Evolutionary conservation across 2,329 filamentous ascomycete genomes (phyloP).

Genomic region (Fusarium compactum): DNA sequence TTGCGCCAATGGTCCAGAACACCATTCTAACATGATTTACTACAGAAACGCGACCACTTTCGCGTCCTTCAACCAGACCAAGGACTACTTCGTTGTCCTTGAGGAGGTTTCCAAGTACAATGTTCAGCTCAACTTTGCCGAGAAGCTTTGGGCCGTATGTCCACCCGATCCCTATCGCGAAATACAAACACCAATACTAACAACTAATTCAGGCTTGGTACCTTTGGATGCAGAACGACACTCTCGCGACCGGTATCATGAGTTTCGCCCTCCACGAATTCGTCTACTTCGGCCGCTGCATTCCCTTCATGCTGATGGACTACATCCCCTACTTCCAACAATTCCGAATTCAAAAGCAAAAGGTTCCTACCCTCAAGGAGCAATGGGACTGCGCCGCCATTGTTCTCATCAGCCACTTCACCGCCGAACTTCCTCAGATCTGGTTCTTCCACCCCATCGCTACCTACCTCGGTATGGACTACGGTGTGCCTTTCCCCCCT

Average conservation of each 20-base stretch:
- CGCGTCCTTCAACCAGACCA: conserved; percentile 61
- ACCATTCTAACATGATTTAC: conserved; percentile 32
- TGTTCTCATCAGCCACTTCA: conserved; percentile 95
- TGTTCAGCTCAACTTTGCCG: conserved; percentile 85
- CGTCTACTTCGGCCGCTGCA: conserved; percentile 90
- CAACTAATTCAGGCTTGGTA: conserved; percentile 80
- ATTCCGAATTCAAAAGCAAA: conserved; percentile 93
- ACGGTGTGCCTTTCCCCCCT: conserved; percentile 88
- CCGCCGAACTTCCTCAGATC: conserved; percentile 97
- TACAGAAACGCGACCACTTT: conserved; percentile 66
- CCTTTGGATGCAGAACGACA: conserved; percentile 97
- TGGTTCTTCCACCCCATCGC: conserved; percentile 99
- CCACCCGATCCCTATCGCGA: conserved; percentile 20
- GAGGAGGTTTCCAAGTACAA: conserved; percentile 78
- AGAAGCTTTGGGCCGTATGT: conserved; percentile 88
- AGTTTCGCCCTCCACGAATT: conserved; percentile 95
- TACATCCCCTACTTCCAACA: conserved; percentile 86
- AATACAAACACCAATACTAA: conserved; percentile 32
- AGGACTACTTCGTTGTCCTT: conserved; percentile 68
- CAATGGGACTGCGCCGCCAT: conserved; percentile 95
- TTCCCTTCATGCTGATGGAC: conserved; percentile 96
- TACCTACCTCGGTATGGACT: conserved; percentile 89
- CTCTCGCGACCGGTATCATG: conserved; percentile 96
- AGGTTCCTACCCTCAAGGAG: conserved; percentile 91
- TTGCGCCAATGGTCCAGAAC: conserved; percentile 25